These are phyloP conservation scores for Kwoniella mangroviensis DNA, from an alignment of 768 basidiomycete genomes.

Conservation along the genomic window DNA sequence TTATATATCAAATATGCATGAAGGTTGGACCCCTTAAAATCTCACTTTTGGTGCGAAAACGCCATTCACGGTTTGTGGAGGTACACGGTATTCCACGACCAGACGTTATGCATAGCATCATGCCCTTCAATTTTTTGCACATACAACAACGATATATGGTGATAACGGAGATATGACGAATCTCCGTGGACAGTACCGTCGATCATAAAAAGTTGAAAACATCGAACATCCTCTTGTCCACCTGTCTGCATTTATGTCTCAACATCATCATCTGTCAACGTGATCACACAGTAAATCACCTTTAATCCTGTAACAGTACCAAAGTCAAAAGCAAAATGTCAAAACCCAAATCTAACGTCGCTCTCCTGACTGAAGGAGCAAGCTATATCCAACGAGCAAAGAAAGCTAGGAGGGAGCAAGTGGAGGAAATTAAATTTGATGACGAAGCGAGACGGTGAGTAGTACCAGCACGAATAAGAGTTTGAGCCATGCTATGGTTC, in stretches of 20 bases:
- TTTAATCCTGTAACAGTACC: too few relatives aligned
- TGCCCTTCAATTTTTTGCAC: not conserved
- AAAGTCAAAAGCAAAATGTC: constrained; percentile 10
- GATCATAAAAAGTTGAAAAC: constrained; percentile 19
- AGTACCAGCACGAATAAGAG: too few relatives aligned
- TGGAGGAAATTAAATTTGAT: constrained; percentile 83
- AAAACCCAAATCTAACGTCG: constrained; percentile 46
- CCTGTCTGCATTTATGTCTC: not conserved
- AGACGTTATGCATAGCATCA: not conserved
- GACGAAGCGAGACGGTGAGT: constrained; percentile 77
- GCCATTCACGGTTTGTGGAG: too few relatives aligned
- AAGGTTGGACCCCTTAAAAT: too few relatives aligned
- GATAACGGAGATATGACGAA: not conserved
- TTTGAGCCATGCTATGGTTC: too few relatives aligned
- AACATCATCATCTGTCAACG: not conserved
- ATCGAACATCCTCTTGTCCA: not conserved
- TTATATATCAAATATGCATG: too few relatives aligned
- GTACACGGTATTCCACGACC: too few relatives aligned
- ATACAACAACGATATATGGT: not conserved
- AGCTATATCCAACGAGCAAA: constrained; percentile 63
- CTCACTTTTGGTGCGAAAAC: too few relatives aligned
- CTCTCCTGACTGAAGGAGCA: constrained; percentile 54
- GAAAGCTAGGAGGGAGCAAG: constrained; percentile 66
- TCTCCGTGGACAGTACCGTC: not conserved
- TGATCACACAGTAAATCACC: not conserved